Evolutionary conservation across 1,139 yeast species (phyloP).

Genomic region (Suhomyces anneliseae): DNA sequence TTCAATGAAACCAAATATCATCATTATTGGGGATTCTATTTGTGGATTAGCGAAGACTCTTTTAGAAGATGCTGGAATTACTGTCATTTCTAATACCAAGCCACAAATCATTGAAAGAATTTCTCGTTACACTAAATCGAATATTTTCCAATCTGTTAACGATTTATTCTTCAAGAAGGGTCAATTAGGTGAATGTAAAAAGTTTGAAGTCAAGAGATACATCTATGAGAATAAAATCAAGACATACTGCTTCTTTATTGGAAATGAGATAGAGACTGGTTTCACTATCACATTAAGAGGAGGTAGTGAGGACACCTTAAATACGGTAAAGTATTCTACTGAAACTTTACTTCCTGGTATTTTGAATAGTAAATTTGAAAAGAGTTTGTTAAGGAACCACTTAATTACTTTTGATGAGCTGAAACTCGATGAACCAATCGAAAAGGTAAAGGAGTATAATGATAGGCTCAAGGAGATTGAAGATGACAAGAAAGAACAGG

Average conservation of each 20-base stretch:
- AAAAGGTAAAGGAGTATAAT: constrained; percentile 9
- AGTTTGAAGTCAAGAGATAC: constrained; percentile 70
- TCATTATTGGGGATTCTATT: constrained; percentile 78
- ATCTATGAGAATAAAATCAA: constrained; percentile 56
- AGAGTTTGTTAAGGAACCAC: constrained; percentile 75
- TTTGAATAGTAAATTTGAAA: constrained; percentile 77
- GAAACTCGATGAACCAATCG: constrained; percentile 6
- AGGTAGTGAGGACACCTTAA: constrained; percentile 56
- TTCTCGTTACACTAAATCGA: constrained; percentile 80
- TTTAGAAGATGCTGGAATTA: constrained; percentile 70
- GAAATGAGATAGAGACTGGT: constrained; percentile 73
- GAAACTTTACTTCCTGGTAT: constrained; percentile 79
- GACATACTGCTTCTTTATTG: constrained; percentile 74
- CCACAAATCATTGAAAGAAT: constrained; percentile 81
- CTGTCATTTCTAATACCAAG: constrained; percentile 78
- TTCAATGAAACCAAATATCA: constrained; percentile 74
- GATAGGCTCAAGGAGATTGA: constrained; percentile 9
- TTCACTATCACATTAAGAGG: constrained; percentile 86
- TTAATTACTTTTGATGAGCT: constrained; percentile 10
- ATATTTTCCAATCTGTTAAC: constrained; percentile 57
- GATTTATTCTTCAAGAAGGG: constrained; percentile 51
- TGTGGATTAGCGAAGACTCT: constrained; percentile 79
- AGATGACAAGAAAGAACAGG: neutral
- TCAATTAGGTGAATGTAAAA: constrained; percentile 69
- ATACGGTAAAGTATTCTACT: constrained; percentile 71